Percentiles rank a stretch among this genome's conserved stretches.
These are phyloP conservation scores for Crithidia thermophila DNA, from an alignment of 208 protist species.

Conservation along the genomic window DNA sequence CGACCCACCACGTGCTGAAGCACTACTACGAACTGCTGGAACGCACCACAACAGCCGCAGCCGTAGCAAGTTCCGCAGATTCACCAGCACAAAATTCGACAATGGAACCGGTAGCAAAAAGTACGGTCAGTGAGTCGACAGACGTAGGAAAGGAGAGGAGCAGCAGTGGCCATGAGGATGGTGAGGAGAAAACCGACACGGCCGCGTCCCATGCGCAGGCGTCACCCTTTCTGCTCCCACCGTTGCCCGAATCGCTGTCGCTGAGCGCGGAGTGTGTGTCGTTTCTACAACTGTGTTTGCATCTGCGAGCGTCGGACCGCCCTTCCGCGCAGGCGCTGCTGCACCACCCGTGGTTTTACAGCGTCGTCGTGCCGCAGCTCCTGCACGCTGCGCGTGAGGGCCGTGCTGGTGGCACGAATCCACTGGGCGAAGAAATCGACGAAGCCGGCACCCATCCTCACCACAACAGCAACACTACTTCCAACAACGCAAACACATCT, in stretches of 20 bases:
- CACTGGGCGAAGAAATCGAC: constrained; percentile 1
- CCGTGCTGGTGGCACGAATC: background rate
- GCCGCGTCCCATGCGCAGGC: too few relatives aligned
- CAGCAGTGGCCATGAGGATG: too few relatives aligned
- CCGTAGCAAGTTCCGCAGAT: background rate
- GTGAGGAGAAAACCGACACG: too few relatives aligned
- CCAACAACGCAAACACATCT: too few relatives aligned
- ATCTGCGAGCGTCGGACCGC: constrained; percentile 45
- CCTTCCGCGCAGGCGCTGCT: constrained; percentile 48
- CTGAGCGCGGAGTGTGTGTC: constrained; percentile 37
- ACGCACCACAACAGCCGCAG: background rate
- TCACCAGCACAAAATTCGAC: background rate
- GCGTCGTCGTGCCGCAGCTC: constrained; percentile 33
- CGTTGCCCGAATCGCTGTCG: constrained; percentile 40
- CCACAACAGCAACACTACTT: background rate
- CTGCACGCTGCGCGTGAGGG: constrained; percentile 22
- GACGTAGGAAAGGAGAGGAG: too few relatives aligned
- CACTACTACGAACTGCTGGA: constrained; percentile 24
- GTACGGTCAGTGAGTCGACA: too few relatives aligned
- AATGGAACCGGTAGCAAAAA: background rate
- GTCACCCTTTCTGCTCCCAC: constrained; percentile 9
- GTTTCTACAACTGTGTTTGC: constrained; percentile 68
- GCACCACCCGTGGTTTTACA: constrained; percentile 61
- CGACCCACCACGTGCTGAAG: constrained; percentile 62
- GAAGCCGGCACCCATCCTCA: background rate